Percentiles rank a stretch among this genome's conserved stretches.
phyloP scores from a whole-genome alignment of 352 stramenopile genomes.

The Globisporangium ultimum region DNA sequence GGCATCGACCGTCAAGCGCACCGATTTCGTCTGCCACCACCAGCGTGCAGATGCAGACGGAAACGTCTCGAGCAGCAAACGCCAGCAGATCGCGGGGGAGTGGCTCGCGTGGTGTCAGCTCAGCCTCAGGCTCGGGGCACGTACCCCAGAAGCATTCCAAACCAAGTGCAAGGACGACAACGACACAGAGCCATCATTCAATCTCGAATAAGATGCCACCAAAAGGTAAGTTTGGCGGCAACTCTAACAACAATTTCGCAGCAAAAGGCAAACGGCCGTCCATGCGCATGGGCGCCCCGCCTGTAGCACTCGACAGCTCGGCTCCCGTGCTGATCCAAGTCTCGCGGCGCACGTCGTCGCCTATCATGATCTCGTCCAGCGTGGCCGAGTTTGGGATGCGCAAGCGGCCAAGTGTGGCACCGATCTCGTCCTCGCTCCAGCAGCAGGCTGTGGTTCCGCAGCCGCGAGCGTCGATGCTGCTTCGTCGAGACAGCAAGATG shows the following conservation, averaged over 20 bases:
- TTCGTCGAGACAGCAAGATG: slow-evolving; percentile 52
- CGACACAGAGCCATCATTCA: too few relatives aligned
- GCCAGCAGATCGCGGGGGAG: too few relatives aligned
- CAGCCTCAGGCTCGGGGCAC: too few relatives aligned
- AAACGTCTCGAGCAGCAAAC: too few relatives aligned
- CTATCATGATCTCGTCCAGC: slow-evolving; percentile 36
- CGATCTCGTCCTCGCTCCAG: slow-evolving; percentile 24
- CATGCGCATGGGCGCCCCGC: slow-evolving; percentile 8
- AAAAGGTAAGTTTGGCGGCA: too few relatives aligned
- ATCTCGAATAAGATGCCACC: too few relatives aligned
- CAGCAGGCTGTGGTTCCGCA: background rate
- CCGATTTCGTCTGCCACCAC: too few relatives aligned
- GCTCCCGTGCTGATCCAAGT: slow-evolving; percentile 49
- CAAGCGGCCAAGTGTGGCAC: slow-evolving; percentile 49
- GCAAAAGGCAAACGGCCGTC: slow-evolving; percentile 8
- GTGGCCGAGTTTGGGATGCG: slow-evolving; percentile 26
- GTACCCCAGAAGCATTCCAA: too few relatives aligned
- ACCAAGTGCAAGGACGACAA: too few relatives aligned
- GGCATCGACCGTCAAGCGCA: background rate
- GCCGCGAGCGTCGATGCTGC: slow-evolving; percentile 23
- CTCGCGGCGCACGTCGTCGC: slow-evolving; percentile 54
- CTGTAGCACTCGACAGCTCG: background rate
- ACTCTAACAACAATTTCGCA: too few relatives aligned
- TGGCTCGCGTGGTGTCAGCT: too few relatives aligned
- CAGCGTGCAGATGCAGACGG: too few relatives aligned